A percentile compares a stretch with the other conserved stretches of the same genome.
phyloP scores from a whole-genome alignment of 2,329 filamentous ascomycete genomes.

The Neocucurbitaria cava region DNA sequence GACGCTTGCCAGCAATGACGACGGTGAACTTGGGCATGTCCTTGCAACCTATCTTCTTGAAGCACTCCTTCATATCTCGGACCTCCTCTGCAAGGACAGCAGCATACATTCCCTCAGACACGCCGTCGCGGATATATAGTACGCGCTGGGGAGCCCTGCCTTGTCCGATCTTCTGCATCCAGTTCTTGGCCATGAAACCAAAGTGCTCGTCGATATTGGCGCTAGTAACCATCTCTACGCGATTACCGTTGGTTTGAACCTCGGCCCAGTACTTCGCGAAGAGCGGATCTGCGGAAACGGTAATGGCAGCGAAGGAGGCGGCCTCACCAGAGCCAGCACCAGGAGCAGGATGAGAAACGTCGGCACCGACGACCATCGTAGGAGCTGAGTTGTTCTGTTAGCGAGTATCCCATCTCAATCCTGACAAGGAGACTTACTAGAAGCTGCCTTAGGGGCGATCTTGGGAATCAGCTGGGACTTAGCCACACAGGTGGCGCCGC shows the following conservation, averaged over 20 bases:
- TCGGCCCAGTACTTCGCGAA: conserved; percentile 77
- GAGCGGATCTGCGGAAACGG: conserved; percentile 77
- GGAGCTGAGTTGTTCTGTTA: conserved; percentile 9
- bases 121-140: conserved; percentile 93
- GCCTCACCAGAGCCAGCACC: conserved; percentile 56
- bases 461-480: conserved; percentile 46
- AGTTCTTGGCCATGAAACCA: conserved; percentile 67
- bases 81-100: conserved; percentile 84
- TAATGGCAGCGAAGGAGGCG: conserved; percentile 83
- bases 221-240: conserved; percentile 77
- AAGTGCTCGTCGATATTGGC: conserved; percentile 73
- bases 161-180: conserved; percentile 64
- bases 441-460: conserved; percentile 26
- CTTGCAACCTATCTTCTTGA: conserved; percentile 54
- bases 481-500: conserved; percentile 73
- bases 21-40: conserved; percentile 75
- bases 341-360: conserved; percentile 84
- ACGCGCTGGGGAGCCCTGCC: conserved; percentile 72
- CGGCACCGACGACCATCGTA: conserved; percentile 87
- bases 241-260: conserved; percentile 82
- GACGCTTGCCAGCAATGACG: conserved; percentile 88
- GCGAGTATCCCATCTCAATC: not conserved
- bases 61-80: conserved; percentile 68
- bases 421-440: not conserved
- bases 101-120: conserved; percentile 81